These are phyloP conservation scores for Pulveroboletus sp. DNA, from an alignment of 768 basidiomycete species.

Conservation along the genomic window DNA sequence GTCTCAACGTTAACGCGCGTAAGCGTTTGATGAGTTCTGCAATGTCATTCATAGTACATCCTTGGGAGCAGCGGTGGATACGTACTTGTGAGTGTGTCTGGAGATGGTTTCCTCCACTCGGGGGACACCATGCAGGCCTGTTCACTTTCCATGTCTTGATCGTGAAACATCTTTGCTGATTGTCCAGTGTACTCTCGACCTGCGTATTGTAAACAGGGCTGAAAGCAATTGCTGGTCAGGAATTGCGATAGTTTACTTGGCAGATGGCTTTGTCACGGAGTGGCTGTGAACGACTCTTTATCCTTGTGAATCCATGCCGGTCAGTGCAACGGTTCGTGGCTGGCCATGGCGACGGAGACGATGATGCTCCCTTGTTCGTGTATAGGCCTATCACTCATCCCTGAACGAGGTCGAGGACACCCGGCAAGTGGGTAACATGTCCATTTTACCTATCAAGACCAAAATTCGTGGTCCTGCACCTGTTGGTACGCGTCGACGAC, in stretches of 20 bases:
- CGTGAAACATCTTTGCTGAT: constrained; percentile 24
- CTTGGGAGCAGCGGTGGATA: too few species aligned
- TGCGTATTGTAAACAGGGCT: not conserved
- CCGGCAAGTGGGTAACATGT: constrained; percentile 84
- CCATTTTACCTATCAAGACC: constrained; percentile 86
- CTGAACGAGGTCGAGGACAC: constrained; percentile 83
- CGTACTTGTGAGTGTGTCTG: constrained; percentile 76
- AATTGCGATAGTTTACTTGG: too few species aligned
- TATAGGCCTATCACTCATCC: constrained; percentile 92
- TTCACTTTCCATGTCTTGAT: constrained; percentile 32
- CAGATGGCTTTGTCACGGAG: not conserved
- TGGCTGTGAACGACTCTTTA: constrained; percentile 26
- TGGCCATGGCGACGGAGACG: not conserved
- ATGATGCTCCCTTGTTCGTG: not conserved
- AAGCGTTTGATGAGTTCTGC: constrained; percentile 79
- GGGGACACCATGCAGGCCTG: constrained; percentile 41
- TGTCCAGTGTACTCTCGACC: not conserved
- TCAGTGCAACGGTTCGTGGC: constrained; percentile 31
- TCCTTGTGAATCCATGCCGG: constrained; percentile 41
- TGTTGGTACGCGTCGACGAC: constrained; percentile 43
- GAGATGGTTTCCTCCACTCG: constrained; percentile 50
- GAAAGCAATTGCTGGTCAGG: not conserved
- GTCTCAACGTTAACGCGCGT: constrained; percentile 63
- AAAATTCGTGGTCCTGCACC: constrained; percentile 91
- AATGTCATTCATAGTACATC: not conserved